These are phyloP conservation scores for Hypoxylon rubiginosum DNA, from an alignment of 2,329 filamentous ascomycete genomes.

Conservation along the genomic window DNA sequence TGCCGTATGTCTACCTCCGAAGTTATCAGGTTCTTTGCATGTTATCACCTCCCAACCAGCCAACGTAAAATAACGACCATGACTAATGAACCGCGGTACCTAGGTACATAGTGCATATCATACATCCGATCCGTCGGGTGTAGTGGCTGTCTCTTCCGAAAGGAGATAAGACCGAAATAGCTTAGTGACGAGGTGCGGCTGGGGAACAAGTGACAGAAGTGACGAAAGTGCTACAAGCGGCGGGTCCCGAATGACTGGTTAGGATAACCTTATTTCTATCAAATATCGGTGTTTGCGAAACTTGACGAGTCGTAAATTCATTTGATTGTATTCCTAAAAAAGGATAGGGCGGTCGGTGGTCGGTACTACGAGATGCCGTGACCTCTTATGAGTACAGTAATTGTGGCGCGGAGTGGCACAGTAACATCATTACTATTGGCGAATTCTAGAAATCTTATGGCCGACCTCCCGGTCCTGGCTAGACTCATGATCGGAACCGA, in stretches of 20 bases:
- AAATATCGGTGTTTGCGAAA: background rate
- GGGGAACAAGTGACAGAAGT: background rate
- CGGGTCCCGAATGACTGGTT: too few relatives aligned
- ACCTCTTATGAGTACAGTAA: background rate
- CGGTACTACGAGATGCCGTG: background rate
- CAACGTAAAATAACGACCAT: too few relatives aligned
- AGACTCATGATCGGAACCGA: too few relatives aligned
- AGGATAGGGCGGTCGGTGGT: background rate
- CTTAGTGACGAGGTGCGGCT: background rate
- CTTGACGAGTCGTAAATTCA: too few relatives aligned
- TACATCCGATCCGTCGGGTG: too few relatives aligned
- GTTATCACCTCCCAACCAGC: too few relatives aligned
- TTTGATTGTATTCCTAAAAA: background rate
- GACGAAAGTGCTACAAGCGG: background rate
- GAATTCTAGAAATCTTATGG: background rate
- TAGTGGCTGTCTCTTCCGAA: background rate
- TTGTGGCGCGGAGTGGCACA: background rate
- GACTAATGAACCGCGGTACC: too few relatives aligned
- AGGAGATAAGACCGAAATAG: background rate
- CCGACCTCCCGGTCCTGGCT: background rate
- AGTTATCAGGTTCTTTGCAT: too few relatives aligned
- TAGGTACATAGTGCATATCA: too few relatives aligned
- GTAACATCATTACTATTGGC: background rate
- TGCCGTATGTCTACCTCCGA: too few relatives aligned
- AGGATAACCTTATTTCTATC: background rate